These are phyloP conservation scores for Incumbomyces delicatus DNA, from an alignment of 2,329 filamentous ascomycete genomes.

Conservation along the genomic window DNA sequence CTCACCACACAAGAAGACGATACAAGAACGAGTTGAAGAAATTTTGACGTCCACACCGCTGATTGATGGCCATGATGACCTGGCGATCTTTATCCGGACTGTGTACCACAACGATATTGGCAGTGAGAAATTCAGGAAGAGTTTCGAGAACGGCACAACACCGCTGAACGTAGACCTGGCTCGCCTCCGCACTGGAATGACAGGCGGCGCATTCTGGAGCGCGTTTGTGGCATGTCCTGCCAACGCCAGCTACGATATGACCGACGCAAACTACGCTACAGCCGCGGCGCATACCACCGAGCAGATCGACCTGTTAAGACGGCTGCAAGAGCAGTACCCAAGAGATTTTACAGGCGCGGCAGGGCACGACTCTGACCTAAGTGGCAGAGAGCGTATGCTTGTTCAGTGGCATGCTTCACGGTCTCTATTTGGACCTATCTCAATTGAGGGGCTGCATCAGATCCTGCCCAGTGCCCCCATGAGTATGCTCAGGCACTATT, in stretches of 20 bases:
- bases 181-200: conserved; percentile 53
- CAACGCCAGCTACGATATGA: conserved; percentile 43
- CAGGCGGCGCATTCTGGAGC: conserved; percentile 82
- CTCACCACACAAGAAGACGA: conserved; percentile 13
- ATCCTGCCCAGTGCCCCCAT: conserved; percentile 67
- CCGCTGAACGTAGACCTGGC: conserved; percentile 67
- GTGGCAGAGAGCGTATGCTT: conserved; percentile 42
- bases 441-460: conserved; percentile 82
- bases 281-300: conserved; percentile 59
- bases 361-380: conserved; percentile 45
- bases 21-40: conserved; percentile 32
- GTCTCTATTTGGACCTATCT: conserved; percentile 66
- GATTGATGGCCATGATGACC: conserved; percentile 78
- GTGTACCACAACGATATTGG: conserved; percentile 71
- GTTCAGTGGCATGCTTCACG: conserved; percentile 47
- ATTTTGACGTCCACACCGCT: conserved; percentile 40
- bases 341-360: conserved; percentile 51
- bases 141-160: conserved; percentile 63
- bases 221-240: conserved; percentile 66
- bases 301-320: conserved; percentile 63
- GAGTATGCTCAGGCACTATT: conserved; percentile 63
- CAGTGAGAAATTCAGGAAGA: conserved; percentile 57
- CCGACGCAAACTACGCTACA: conserved; percentile 26
- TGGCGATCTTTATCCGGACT: conserved; percentile 62
- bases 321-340: conserved; percentile 56